Percentiles rank a stretch among this genome's conserved stretches.
These are phyloP conservation scores for Termitomyces sp. DNA, from an alignment of 768 basidiomycete genomes.

Conservation along the genomic window DNA sequence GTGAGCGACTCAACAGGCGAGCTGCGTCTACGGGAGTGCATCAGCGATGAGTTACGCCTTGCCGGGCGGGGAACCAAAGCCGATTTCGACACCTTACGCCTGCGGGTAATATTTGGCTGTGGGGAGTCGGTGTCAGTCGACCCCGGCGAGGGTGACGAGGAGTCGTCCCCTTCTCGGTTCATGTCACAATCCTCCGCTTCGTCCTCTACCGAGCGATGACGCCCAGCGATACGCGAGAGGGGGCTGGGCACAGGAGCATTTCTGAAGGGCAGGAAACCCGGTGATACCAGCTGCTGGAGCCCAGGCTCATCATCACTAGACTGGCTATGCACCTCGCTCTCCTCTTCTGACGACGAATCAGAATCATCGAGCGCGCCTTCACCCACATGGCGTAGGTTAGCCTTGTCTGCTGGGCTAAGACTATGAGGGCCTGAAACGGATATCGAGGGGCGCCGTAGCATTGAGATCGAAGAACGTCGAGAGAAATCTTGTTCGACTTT, in stretches of 20 bases:
- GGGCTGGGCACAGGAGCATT: conserved; percentile 54
- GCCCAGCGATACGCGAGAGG: conserved; percentile 50
- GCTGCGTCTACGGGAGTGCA: conserved; percentile 50
- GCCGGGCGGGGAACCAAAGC: conserved; percentile 20
- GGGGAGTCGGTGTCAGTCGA: conserved; percentile 61
- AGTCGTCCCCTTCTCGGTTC: conserved; percentile 42
- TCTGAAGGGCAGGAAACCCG: conserved; percentile 23
- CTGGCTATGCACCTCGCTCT: conserved; percentile 19
- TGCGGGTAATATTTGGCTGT: conserved; percentile 16
- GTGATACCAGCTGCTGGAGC: conserved; percentile 25
- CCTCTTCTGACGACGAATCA: conserved; percentile 49
- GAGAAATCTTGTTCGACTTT: conserved; percentile 25
- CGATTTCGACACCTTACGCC: conserved; percentile 25
- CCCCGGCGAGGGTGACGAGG: conserved; percentile 56
- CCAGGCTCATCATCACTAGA: conserved; percentile 31
- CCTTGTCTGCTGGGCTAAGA: conserved; percentile 31
- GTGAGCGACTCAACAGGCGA: conserved; percentile 62
- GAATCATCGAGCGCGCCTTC: conserved; percentile 78
- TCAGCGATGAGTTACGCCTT: conserved; percentile 21
- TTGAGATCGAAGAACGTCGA: conserved; percentile 26
- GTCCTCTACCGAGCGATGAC: conserved; percentile 50
- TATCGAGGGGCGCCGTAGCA: conserved; percentile 41
- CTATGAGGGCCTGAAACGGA: conserved; percentile 27
- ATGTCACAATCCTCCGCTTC: conserved; percentile 28
- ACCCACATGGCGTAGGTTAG: conserved; percentile 58